Conservation (phyloP, 108 stramenopile species). For the Cyclostephanos tholiformis region DNA sequence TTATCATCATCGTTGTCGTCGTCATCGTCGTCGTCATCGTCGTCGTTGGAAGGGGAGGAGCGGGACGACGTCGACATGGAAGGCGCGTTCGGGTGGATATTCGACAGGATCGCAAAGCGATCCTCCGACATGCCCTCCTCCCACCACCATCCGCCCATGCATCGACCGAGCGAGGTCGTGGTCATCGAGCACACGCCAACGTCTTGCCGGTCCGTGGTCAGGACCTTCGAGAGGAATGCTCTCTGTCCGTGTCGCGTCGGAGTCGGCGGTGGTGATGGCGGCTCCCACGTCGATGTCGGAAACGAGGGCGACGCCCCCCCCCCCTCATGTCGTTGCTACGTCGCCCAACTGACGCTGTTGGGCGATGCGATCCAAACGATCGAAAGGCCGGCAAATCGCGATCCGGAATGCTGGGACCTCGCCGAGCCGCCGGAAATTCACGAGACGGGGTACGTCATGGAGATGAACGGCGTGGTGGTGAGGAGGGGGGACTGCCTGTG, state of each 20-base stretch:
- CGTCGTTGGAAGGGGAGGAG: too few relatives aligned
- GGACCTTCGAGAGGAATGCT: constrained; percentile 29
- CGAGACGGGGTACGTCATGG: constrained; percentile 43
- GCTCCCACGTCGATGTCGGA: too few relatives aligned
- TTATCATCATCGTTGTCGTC: too few relatives aligned
- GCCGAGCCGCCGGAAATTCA: constrained; percentile 34
- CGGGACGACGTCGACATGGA: constrained; percentile 11
- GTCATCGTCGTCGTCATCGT: too few relatives aligned
- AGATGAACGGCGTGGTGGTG: constrained; percentile 43
- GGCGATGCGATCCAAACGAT: constrained; percentile 48
- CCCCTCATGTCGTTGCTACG: constrained; percentile 44
- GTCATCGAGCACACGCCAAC: constrained; percentile 42
- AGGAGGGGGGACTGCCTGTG: constrained; percentile 60
- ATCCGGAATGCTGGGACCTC: constrained; percentile 65
- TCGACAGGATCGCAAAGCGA: constrained; percentile 24
- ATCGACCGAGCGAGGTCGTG: constrained; percentile 41
- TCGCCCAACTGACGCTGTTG: constrained; percentile 62
- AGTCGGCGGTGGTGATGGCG: not conserved
- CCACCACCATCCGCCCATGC: not conserved
- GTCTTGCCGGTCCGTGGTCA: constrained; percentile 34
- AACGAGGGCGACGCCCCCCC: too few relatives aligned
- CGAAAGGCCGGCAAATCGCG: constrained; percentile 65
- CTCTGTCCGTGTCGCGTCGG: constrained; percentile 16
- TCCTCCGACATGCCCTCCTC: not conserved
- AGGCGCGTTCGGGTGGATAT: constrained; percentile 40